Percentiles rank a stretch among this genome's conserved stretches.
Evolutionary conservation across 2,329 filamentous ascomycete genomes (phyloP).

Genomic region (Macroventuria anomochaeta): DNA sequence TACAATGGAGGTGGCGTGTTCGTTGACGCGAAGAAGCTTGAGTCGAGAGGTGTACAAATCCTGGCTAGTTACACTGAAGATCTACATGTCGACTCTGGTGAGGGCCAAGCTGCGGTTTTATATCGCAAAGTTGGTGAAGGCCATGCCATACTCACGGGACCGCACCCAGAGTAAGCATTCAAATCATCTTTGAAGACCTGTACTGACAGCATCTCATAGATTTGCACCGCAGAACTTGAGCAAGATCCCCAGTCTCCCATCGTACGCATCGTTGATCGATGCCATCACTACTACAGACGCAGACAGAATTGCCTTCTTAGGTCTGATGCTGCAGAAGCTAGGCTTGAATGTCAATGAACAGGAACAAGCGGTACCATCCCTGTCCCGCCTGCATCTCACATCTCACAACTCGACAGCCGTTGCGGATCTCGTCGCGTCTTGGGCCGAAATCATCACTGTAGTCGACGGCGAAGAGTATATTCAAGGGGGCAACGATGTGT

Average conservation of each 20-base stretch:
- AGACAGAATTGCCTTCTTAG: constrained; percentile 75
- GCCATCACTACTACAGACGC: constrained; percentile 72
- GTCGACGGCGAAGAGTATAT: constrained; percentile 75
- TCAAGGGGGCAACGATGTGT: constrained; percentile 81
- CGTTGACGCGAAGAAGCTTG: constrained; percentile 72
- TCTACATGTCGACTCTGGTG: constrained; percentile 76
- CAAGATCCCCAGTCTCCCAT: constrained; percentile 68
- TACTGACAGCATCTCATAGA: constrained; percentile 55
- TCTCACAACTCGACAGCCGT: constrained; percentile 69
- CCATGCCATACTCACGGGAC: constrained; percentile 78
- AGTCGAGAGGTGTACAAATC: constrained; percentile 73
- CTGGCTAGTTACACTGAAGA: constrained; percentile 80
- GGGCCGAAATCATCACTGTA: constrained; percentile 70
- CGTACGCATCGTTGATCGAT: constrained; percentile 74
- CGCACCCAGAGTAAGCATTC: constrained; percentile 81
- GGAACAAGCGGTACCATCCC: constrained; percentile 72
- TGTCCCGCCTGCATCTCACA: constrained; percentile 84
- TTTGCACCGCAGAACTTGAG: constrained; percentile 83
- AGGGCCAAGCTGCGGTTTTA: constrained; percentile 77
- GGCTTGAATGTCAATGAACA: constrained; percentile 79
- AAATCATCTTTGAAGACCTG: background rate
- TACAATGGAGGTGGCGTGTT: constrained; percentile 97
- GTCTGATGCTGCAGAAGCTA: constrained; percentile 78
- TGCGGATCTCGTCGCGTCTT: constrained; percentile 69
- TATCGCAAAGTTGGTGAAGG: constrained; percentile 85